These are phyloP conservation scores for Botryotinia calthae DNA, from an alignment of 2,329 filamentous ascomycete genomes.

Conservation along the genomic window DNA sequence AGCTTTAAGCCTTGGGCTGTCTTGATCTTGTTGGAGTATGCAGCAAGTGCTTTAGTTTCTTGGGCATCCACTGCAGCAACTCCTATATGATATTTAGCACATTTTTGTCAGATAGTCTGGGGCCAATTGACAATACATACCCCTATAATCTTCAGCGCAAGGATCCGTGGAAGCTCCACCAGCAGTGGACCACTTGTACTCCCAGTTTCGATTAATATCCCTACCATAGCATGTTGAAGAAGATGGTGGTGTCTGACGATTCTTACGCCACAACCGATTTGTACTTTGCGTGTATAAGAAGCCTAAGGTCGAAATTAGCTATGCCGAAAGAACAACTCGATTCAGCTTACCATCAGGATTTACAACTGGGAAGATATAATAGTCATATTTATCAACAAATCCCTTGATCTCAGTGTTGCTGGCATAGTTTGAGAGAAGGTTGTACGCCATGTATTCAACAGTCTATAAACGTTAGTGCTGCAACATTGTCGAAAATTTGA, in stretches of 20 bases:
- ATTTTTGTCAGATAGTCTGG: background rate
- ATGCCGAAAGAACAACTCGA: background rate
- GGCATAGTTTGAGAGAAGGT: conserved; percentile 48
- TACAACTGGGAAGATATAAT: conserved; percentile 62
- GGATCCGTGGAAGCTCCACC: conserved; percentile 51
- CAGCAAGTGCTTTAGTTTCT: conserved; percentile 51
- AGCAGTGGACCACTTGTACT: conserved; percentile 47
- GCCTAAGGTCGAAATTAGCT: conserved; percentile 39
- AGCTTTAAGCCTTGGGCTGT: conserved; percentile 52
- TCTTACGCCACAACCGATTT: conserved; percentile 62
- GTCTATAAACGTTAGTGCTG: conserved; percentile 22
- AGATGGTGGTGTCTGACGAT: conserved; percentile 45
- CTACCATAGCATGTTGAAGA: conserved; percentile 47
- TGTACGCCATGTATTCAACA: conserved; percentile 52
- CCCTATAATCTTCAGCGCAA: conserved; percentile 49
- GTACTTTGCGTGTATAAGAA: conserved; percentile 57
- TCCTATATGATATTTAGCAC: conserved; percentile 35
- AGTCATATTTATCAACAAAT: conserved; percentile 61
- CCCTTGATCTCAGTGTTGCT: conserved; percentile 41
- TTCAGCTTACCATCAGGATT: conserved; percentile 55
- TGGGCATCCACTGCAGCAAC: conserved; percentile 46
- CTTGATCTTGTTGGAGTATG: conserved; percentile 46
- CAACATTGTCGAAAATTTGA: background rate
- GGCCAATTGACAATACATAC: conserved; percentile 24
- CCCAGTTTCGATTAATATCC: conserved; percentile 61